phyloP scores from a whole-genome alignment of 352 stramenopile genomes.

The Globisporangium paroecandrum region DNA sequence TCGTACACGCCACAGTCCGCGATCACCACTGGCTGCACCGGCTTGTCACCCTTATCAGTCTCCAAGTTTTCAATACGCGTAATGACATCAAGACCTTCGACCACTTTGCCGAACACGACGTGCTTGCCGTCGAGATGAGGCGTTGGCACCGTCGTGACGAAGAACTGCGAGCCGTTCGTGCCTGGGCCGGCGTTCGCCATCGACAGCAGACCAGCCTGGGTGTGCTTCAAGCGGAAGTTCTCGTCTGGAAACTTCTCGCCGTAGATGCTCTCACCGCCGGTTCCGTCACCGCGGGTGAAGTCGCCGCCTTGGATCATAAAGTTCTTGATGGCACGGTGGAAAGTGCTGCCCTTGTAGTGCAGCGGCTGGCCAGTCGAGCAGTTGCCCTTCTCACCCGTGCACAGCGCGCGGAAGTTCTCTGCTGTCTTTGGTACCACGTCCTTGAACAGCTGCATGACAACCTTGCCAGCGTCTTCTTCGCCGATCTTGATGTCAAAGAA shows the following conservation, averaged over 20 bases:
- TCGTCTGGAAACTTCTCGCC: conserved; percentile 96
- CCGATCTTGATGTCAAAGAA: conserved; percentile 98
- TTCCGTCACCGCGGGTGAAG: conserved; percentile 95
- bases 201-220: conserved; percentile 91
- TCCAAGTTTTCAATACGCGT: conserved; percentile 91
- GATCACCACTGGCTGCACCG: conserved; percentile 90
- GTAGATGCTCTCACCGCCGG: conserved; percentile 93
- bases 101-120: conserved; percentile 95
- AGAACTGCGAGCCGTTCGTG: conserved; percentile 98
- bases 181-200: conserved; percentile 96
- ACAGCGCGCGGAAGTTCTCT: conserved; percentile 98
- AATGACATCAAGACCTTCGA: conserved; percentile 90
- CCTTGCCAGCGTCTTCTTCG: conserved; percentile 81
- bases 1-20: conserved; percentile 93
- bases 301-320: conserved; percentile 96
- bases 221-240: conserved; percentile 98
- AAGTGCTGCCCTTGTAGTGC: conserved; percentile 97
- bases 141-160: conserved; percentile 93
- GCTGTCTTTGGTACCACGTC: conserved; percentile 96
- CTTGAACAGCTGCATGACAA: conserved; percentile 96
- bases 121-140: conserved; percentile 98
- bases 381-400: conserved; percentile 96
- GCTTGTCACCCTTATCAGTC: conserved; percentile 91
- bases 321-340: conserved; percentile 97
- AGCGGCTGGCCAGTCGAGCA: conserved; percentile 81